Evolutionary conservation across 2,329 filamentous ascomycete species (phyloP), one percentile per base, ranked within the genome.

Genomic region (Trichoderma sp.): DNA sequence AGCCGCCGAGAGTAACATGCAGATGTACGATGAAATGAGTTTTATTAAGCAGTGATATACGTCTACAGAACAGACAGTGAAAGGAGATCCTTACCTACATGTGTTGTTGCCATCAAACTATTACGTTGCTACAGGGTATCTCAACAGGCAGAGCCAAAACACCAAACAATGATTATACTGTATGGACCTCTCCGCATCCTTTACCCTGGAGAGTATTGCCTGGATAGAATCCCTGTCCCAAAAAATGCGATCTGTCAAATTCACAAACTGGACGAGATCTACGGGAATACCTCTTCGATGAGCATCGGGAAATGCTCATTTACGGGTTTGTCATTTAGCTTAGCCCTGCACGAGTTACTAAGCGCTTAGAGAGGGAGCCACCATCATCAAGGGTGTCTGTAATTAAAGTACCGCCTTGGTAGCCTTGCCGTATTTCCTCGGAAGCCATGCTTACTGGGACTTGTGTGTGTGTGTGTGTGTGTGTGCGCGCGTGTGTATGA

Each of bases 241-340:
- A 29, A 37, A 63, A 61, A 63, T 37, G 22, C 59, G 42, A 63
- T 42, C 29, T 63, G 34, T 63, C 59, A 63, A 37, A 12, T 60
- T 48, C 25, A 9, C 32, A 37, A 60, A 27, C 19, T 25, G 42
- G 19, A 35, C 17, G 39, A 63, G 59, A 63, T 63, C 59, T 63
- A 52, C 45, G 59, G 59, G 42, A 63, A 63, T 63, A 63, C 59
- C 42, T 25, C 35, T 19, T 52, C 57, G 39, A 60, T 48, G 27
- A 25, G 39, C n/a, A 60, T 34, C 57, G 57, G 56, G 39, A 48
- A 60, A 12, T 9, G n/a, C 59, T 63, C 59, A 27, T 63, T 32
- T 63, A n/a, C 29, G 42, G 45, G 32, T 35, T 37, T 37, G 29
- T 25, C 29, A 25, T 34, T 60, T 50, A 60, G 58, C 58, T 60